Evolutionary conservation across 1,284 basidiomycete genomes (phyloP).

Genomic region (Austroboletus rostrupii): DNA sequence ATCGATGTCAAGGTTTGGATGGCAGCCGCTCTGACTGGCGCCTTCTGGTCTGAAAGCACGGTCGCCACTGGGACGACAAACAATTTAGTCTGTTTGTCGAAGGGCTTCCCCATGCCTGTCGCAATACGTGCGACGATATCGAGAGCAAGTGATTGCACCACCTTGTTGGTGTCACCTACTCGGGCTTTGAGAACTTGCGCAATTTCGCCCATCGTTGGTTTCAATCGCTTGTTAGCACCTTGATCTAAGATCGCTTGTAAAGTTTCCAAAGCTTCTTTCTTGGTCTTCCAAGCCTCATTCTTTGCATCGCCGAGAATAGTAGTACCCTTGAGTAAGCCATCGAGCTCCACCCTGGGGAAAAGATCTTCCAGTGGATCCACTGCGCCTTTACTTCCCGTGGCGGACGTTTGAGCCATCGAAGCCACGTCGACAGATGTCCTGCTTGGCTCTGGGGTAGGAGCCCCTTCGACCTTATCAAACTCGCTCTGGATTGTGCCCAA

Average conservation of each 20-base stretch:
- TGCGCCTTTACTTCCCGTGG: constrained; percentile 37
- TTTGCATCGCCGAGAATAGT: constrained; percentile 79
- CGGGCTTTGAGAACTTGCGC: constrained; percentile 85
- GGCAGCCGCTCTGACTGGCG: constrained; percentile 78
- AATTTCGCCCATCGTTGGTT: constrained; percentile 91
- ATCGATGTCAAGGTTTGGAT: constrained; percentile 80
- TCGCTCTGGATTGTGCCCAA: constrained; percentile 88
- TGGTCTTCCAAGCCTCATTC: constrained; percentile 94
- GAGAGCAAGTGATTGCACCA: constrained; percentile 86
- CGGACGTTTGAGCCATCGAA: constrained; percentile 40
- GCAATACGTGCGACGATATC: constrained; percentile 90
- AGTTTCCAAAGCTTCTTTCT: constrained; percentile 92
- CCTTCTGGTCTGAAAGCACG: constrained; percentile 92
- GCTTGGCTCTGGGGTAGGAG: constrained; percentile 75
- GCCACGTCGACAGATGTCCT: constrained; percentile 74
- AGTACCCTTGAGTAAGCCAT: constrained; percentile 82
- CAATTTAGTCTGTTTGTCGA: constrained; percentile 84
- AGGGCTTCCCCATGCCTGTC: constrained; percentile 90
- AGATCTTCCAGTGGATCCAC: constrained; percentile 86
- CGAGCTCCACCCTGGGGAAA: constrained; percentile 93
- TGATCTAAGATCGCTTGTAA: constrained; percentile 84
- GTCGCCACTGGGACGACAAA: constrained; percentile 78
- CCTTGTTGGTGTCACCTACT: constrained; percentile 90
- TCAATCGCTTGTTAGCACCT: constrained; percentile 88
- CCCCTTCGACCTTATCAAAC: constrained; percentile 91